These are phyloP conservation scores for Rhodamnia rubescens DNA, from an alignment of 345 rosid genomes.

Conservation along the genomic window DNA sequence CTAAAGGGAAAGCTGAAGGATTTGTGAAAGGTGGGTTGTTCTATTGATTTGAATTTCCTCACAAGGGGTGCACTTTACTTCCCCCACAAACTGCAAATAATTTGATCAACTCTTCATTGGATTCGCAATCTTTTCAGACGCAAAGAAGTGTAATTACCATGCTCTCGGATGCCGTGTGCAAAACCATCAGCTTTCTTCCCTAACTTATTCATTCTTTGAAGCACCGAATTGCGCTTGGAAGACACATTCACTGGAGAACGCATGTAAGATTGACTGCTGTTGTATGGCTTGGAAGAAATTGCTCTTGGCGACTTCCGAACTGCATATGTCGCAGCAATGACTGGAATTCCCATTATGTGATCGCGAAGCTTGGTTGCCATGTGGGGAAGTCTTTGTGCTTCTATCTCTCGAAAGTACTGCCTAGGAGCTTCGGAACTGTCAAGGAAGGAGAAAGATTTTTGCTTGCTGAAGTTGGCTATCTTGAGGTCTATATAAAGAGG, in stretches of 20 bases:
- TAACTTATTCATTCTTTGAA: conserved; percentile 6
- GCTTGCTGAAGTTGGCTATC: background rate
- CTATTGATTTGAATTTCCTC: no score
- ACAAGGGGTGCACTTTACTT: background rate
- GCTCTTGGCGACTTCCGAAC: background rate
- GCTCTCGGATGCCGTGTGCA: conserved; percentile 5
- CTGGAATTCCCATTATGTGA: conserved; percentile 9
- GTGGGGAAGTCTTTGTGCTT: background rate
- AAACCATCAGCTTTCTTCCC: conserved; percentile 14
- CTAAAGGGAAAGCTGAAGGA: background rate
- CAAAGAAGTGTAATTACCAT: background rate
- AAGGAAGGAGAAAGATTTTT: background rate
- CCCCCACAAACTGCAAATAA: background rate
- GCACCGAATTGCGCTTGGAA: background rate
- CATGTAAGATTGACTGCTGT: background rate
- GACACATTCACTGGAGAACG: background rate
- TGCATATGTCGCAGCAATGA: background rate
- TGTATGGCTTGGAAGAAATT: background rate
- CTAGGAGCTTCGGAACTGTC: no score
- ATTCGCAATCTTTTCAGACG: background rate
- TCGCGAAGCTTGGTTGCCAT: background rate
- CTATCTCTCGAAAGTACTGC: background rate
- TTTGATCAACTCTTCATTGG: background rate
- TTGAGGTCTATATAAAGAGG: background rate
- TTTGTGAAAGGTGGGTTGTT: no score